phyloP scores from a whole-genome alignment of 2,329 filamentous ascomycete species.

The Ophidiomyces ophidiicola region DNA sequence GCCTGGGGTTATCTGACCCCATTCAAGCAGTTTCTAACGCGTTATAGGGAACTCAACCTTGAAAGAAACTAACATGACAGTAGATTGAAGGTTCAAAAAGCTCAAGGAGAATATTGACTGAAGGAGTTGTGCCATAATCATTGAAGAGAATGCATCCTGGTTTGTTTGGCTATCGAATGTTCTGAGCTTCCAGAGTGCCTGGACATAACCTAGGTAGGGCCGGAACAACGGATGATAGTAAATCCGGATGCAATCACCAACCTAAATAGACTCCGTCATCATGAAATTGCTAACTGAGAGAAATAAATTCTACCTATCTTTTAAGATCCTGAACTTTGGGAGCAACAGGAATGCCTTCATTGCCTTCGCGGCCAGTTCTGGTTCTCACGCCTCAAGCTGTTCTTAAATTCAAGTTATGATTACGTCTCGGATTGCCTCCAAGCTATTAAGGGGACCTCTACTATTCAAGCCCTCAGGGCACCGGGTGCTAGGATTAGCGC shows the following conservation, averaged over 20 bases:
- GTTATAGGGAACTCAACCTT: slow-evolving; percentile 6
- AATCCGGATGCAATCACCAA: too few relatives aligned
- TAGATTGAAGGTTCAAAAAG: neutral
- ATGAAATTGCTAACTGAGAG: too few relatives aligned
- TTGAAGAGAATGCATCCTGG: neutral
- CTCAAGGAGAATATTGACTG: neutral
- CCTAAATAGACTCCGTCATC: too few relatives aligned
- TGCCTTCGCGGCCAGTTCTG: slow-evolving; percentile 9
- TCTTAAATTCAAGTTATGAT: slow-evolving; percentile 8
- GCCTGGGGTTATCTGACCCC: slow-evolving; percentile 29
- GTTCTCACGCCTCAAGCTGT: neutral
- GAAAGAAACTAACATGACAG: slow-evolving; percentile 6
- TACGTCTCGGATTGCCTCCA: slow-evolving; percentile 4
- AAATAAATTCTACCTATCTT: neutral
- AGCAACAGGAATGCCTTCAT: slow-evolving; percentile 6
- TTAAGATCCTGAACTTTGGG: neutral
- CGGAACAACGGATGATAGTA: too few relatives aligned
- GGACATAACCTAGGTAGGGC: too few relatives aligned
- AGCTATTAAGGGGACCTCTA: slow-evolving; percentile 3
- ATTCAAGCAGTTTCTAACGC: slow-evolving; percentile 25
- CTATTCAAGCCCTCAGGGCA: neutral
- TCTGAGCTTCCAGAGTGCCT: neutral
- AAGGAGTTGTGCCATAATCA: neutral
- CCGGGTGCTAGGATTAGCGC: neutral
- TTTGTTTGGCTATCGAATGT: slow-evolving; percentile 1